A percentile compares a stretch with the other conserved stretches of the same genome.
Conservation (phyloP, 805 yeast genomes). For the Wickerhamiella occidentalis region DNA sequence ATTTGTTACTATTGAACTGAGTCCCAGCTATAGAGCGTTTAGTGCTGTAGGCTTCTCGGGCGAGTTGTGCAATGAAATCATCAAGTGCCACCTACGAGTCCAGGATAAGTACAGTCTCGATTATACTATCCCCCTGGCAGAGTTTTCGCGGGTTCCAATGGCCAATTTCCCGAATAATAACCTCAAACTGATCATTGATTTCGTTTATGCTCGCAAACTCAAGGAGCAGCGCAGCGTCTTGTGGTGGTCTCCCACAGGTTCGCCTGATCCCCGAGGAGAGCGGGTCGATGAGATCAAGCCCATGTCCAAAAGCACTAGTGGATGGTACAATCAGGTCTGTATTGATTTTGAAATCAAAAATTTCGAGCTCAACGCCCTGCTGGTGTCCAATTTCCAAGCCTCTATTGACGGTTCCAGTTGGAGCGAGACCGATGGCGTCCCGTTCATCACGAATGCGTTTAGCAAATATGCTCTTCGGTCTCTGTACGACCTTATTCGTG, state of each 20-base stretch:
- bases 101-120: slow-evolving; percentile 46
- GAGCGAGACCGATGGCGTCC: slow-evolving; percentile 19
- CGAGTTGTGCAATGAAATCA: slow-evolving; percentile 47
- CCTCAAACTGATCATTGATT: slow-evolving; percentile 67
- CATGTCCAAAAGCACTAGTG: slow-evolving; percentile 65
- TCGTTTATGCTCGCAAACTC: slow-evolving; percentile 72
- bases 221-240: slow-evolving; percentile 53
- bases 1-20: slow-evolving; percentile 53
- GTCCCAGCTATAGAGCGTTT: slow-evolving; percentile 37
- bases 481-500: slow-evolving; percentile 61
- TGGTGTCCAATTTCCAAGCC: slow-evolving; percentile 44
- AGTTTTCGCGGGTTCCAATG: slow-evolving; percentile 69
- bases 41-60: slow-evolving; percentile 63
- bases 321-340: slow-evolving; percentile 63
- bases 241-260: slow-evolving; percentile 85
- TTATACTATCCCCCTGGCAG: slow-evolving; percentile 39
- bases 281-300: slow-evolving; percentile 56
- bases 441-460: slow-evolving; percentile 71
- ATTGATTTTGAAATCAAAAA: slow-evolving; percentile 71
- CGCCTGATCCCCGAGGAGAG: slow-evolving; percentile 69
- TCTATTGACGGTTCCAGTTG: slow-evolving; percentile 23
- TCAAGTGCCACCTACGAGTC: slow-evolving; percentile 59
- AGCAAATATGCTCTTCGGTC: slow-evolving; percentile 61
- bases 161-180: slow-evolving; percentile 76
- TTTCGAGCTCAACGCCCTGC: slow-evolving; percentile 70